Base-by-base conservation (phyloP, 805 yeast species). In the Kodamaea nitidulidarum region DNA sequence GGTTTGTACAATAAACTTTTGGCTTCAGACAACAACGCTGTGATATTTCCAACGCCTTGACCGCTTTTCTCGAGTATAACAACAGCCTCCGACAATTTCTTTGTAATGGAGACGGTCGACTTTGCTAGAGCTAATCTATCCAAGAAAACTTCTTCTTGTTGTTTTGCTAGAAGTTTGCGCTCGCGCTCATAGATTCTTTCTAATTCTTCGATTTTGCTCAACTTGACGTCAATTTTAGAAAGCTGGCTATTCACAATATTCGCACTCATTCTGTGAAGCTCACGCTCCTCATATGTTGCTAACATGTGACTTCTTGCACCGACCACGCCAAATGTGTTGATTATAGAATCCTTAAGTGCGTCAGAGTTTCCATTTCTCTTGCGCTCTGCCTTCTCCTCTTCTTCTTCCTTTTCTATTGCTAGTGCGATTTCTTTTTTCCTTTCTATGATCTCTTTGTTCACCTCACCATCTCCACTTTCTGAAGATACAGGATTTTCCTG, bases 301-400 rank as follows among this genome's bases (percentile, higher is more conserved):
- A 87, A 84, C 15, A 84, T 72, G 54, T 85, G 88, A 17, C 93
- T 73, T 44, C 93, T 75, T 1, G 88, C 81, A 3, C 93, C 95
- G 27, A 84, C 63, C 8, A 84, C 66, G 3, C 95, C 90, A 41
- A 90, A 66, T 1, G 93, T 81, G n/a, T 80, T 64, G 5, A 77
- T 66, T 0, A 84, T 77, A 2, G 85, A 85, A 40, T 81, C 84
- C 51, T 75, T 71, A 14, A 78, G 54, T 18, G 32, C 37, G 8
- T 35, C 22, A 3, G 41, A 18, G 15, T 11, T 15, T 10, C 16
- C 33, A 2, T 22, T 27, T n/a, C 15, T 30, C 18, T 9, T 7
- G 9, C 20, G 20, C 12, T 17, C 21, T 30, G 15, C 32, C 20
- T 30, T 7, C 14, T 30, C 32, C 15, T 30, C 32, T 27, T 60